Evolutionary conservation across 2,329 filamentous ascomycete genomes (phyloP), one percentile per base, ranked within the genome.

Genomic region (Coniochaeta prunicola): DNA sequence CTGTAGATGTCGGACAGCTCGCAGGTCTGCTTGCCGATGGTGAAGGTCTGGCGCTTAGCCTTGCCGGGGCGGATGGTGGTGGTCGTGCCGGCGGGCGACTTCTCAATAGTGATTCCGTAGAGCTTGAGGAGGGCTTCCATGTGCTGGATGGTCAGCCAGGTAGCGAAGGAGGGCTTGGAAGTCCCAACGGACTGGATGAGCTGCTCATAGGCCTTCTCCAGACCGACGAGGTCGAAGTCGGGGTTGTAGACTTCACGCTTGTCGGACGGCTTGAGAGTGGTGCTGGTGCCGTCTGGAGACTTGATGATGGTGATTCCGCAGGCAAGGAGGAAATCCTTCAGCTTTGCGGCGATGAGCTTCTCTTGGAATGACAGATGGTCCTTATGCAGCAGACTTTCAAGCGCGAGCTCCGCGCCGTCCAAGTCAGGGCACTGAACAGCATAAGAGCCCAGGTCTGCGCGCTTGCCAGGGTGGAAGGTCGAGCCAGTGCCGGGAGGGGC

Each of bases 371-470:
- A 58, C 21, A 38, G 65, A n/a, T 62, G 9, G 33, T 59, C 59
- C 34, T 60, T 59, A 45, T 64, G 62, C 57, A 67, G 38, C 30
- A 67, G 64, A 17, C 31, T 45, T 58, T 65, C 53, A 5, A 64
- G 57, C 19, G 65, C 64, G 15, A 60, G 57, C 56, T 67, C 59
- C 0, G 88, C 90, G 61, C 85, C 83, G 71, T 96, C 90, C 1
- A 90, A 89, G 69, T 96, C 96, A 64, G 91, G 80, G 38, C 85
- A 83, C 54, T 80, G 78, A 3, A 87, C 81, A 1, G 90, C 80
- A 59, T 61, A 63, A 40, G 58, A 54, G 59, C 45, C 24, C 59
- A 65, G 58, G 10, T 57, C 42, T 31, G 61, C 57, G 19, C 62
- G 64, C 60, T 67, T 66, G 33, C 65, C 65, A 2, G 64, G 64